Evolutionary conservation across 495 filamentous ascomycete genomes (phyloP).

Genomic region (Pseudoneurospora amorphoporcata): DNA sequence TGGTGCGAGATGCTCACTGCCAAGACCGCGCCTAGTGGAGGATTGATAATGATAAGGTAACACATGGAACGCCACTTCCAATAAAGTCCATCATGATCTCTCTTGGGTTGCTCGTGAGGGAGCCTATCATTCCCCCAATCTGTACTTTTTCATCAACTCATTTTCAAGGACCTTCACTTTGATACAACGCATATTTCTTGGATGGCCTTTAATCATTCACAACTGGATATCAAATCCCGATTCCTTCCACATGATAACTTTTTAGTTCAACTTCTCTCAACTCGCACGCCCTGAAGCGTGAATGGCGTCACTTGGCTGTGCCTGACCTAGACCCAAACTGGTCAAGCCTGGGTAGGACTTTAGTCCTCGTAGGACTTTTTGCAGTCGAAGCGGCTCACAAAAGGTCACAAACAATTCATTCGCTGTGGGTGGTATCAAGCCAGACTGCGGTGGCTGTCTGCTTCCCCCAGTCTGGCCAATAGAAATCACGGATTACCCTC

Average conservation of each 20-base stretch:
- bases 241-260: background rate
- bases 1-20: background rate
- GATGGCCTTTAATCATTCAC: background rate
- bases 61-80: background rate
- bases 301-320: slow-evolving; percentile 11
- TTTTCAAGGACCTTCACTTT: background rate
- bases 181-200: background rate
- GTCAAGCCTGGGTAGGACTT: slow-evolving; percentile 19
- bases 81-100: background rate
- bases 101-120: background rate
- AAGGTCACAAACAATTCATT: background rate
- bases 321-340: slow-evolving; percentile 22
- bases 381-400: background rate
- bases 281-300: slow-evolving; percentile 8
- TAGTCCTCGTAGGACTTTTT: slow-evolving; percentile 20
- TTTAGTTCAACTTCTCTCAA: background rate
- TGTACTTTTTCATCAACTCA: background rate
- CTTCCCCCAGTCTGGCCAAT: background rate
- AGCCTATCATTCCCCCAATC: background rate
- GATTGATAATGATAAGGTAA: background rate
- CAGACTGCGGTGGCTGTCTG: background rate
- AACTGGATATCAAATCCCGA: background rate
- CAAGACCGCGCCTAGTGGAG: background rate
- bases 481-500: background rate
- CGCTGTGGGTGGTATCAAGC: background rate